Base-by-base conservation (phyloP, 2,329 filamentous ascomycete genomes). In the Pseudocercospora musae region DNA sequence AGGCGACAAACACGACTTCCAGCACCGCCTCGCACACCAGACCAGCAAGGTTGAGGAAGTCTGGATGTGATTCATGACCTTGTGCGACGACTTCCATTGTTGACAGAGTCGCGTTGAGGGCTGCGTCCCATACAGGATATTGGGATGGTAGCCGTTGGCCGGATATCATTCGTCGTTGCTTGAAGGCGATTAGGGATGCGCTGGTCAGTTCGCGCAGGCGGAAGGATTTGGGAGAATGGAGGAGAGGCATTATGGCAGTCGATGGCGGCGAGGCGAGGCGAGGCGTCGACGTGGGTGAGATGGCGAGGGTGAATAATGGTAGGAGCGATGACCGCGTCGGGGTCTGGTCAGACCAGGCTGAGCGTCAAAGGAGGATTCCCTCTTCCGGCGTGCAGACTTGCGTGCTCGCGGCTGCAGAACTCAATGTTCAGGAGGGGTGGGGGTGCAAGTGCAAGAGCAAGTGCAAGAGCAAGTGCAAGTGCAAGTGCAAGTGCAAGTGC, bases 21-120 rank as follows among this genome's bases (percentile, higher is more conserved):
- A 97, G 82, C 27, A 97, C 93, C 10, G 95, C 95, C 78, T 96
- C 93, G 72, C 96, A 96, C 69, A 98, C 93, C 62, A 96, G 87
- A 25, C 96, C 82, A 42, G 87, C 83, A 29, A 96, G 83, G 70
- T 92, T 84, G 61, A 80, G 81, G 66, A 92, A 81, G 57, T 89
- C 82, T 13, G 89, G 88, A 67, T 91, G 62, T 59, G 59, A 64
- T 50, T 65, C 65, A 66, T 72, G 68, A 23, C 62, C 60, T 29
- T 58, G 40, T 15, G 61, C 49, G 49, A 71, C 62, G 44, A 66
- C 57, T 55, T 63, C 66, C 61, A 71, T 68, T 20, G 52, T 54
- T 9, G 52, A 54, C 3, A 54, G 27, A 31, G 70, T 72, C 59
- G 64, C 68, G 64, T 71, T 70, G 69, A 73, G 69, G 67, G 69